Evolutionary conservation across 2,329 filamentous ascomycete genomes (phyloP).

Genomic region (Nothophoma quercina): DNA sequence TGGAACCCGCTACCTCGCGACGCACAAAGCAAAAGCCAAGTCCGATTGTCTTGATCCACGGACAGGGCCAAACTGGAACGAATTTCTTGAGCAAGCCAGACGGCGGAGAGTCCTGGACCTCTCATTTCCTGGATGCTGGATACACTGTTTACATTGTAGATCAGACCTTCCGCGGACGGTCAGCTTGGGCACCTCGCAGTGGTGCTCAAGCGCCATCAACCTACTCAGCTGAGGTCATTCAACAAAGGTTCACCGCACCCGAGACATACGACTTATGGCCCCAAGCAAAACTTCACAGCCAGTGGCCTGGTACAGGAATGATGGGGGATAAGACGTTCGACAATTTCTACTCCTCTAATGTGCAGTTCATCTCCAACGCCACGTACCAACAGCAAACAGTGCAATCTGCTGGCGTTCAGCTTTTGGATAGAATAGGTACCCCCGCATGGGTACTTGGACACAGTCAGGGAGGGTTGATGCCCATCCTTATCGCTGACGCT

Average conservation of each 20-base stretch:
- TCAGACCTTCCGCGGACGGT: slow-evolving; percentile 57
- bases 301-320: slow-evolving; percentile 51
- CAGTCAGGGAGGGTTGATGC: slow-evolving; percentile 57
- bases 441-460: slow-evolving; percentile 53
- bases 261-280: slow-evolving; percentile 51
- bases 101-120: slow-evolving; percentile 58
- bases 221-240: slow-evolving; percentile 17
- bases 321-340: slow-evolving; percentile 59
- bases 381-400: slow-evolving; percentile 35
- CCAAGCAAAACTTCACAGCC: slow-evolving; percentile 53
- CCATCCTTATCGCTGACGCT: slow-evolving; percentile 57
- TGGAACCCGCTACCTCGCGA: slow-evolving; percentile 19
- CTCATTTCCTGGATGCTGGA: slow-evolving; percentile 56
- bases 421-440: slow-evolving; percentile 54
- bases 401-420: slow-evolving; percentile 45
- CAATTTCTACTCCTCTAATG: slow-evolving; percentile 56
- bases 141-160: slow-evolving; percentile 60
- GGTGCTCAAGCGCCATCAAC: slow-evolving; percentile 27
- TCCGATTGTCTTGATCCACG: slow-evolving; percentile 43
- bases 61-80: slow-evolving; percentile 38
- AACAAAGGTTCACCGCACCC: slow-evolving; percentile 47
- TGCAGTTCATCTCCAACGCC: slow-evolving; percentile 41
- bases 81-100: slow-evolving; percentile 58
- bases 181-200: slow-evolving; percentile 50
- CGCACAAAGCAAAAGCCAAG: slow-evolving; percentile 1